These are phyloP conservation scores for Gaeumannomyces sp. DNA, from an alignment of 2,329 filamentous ascomycete genomes.

Conservation along the genomic window DNA sequence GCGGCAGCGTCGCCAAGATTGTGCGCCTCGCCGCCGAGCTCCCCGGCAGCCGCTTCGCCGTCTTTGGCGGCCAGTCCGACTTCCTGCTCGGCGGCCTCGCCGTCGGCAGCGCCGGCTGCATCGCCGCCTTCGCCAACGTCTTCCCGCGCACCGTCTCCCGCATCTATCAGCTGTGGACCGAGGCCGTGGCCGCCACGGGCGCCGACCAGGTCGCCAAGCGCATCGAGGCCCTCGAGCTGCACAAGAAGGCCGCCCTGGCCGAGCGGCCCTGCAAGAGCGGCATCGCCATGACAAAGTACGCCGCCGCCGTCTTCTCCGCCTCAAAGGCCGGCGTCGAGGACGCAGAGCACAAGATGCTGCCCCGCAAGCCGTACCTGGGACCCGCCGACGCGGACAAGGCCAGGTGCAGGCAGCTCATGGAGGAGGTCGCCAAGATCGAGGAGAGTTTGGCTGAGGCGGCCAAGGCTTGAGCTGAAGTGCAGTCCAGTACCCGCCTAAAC, in stretches of 20 bases:
- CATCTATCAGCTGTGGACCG: slow-evolving; percentile 54
- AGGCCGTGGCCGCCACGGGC: slow-evolving; percentile 1
- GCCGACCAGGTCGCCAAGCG: background rate
- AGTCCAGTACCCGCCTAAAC: too few relatives aligned
- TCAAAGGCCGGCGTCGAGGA: slow-evolving; percentile 50
- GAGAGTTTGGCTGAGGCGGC: slow-evolving; percentile 19
- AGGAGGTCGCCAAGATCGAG: slow-evolving; percentile 38
- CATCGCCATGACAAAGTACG: slow-evolving; percentile 64
- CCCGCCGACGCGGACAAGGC: slow-evolving; percentile 37
- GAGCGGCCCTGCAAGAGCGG: slow-evolving; percentile 61
- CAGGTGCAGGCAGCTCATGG: slow-evolving; percentile 33
- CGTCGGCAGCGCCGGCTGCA: slow-evolving; percentile 52
- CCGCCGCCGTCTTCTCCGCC: slow-evolving; percentile 54
- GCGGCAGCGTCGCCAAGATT: slow-evolving; percentile 68
- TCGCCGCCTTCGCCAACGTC: slow-evolving; percentile 58
- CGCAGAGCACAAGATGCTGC: slow-evolving; percentile 51
- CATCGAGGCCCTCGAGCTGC: slow-evolving; percentile 52
- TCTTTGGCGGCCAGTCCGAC: slow-evolving; percentile 68
- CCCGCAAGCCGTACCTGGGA: slow-evolving; percentile 55
- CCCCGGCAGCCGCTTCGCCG: slow-evolving; percentile 51
- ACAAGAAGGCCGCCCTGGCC: slow-evolving; percentile 56
- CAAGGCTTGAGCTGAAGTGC: too few relatives aligned
- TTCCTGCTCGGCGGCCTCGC: slow-evolving; percentile 58
- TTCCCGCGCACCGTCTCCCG: slow-evolving; percentile 50
- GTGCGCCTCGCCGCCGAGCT: slow-evolving; percentile 50